Evolutionary conservation across 78 protist genomes (phyloP), one percentile per base, ranked within the genome.

Genomic region (Emiliania huxleyi): DNA sequence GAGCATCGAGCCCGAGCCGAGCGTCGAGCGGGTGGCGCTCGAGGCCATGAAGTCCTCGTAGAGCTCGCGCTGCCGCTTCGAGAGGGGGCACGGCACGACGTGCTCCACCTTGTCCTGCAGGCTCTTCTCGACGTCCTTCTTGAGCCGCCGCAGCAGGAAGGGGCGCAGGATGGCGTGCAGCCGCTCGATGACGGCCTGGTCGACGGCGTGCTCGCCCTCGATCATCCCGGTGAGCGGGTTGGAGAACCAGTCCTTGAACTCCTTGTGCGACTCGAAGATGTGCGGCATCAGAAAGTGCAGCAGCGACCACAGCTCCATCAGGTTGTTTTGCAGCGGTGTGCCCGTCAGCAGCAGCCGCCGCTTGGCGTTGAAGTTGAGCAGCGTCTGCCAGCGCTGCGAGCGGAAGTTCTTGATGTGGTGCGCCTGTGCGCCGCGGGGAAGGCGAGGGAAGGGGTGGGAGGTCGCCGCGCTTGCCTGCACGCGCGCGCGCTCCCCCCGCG

Each of bases 251-350:
- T 44, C 45, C 35, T 79, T 79, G 94, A 99, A 99, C 88, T 98
- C 97, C 2, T 23, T 33, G 62, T 96, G 97, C 8, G 98, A 96
- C 84, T 87, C 88, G 90, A 98, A 98, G 38, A 91, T 56, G 77
- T 91, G 87, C 8, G 98, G 99, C 99, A 99, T 97, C 52, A 99
- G 89, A 62, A 99, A 98, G 87, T 98, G 99, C 89, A 98, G 92
- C 44, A 99, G 95, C 42, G 99, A 97, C 99, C 99, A 99, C 40
- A 99, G 90, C 95, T 98, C 99, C 97, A 96, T 96, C 62, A 99
- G 89, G 93, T 94, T 88, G 95, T 98, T 99, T 92, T 98, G 99
- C 52, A 99, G 96, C 8, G 99, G 99, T 33, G 99, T 99, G 23
- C 99, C 99, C 6, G 98, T 96, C 69, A 96, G 93, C 69, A 98